A percentile compares a stretch with the other conserved stretches of the same genome.
phyloP scores from a whole-genome alignment of 1,139 yeast genomes.

The Geotrichum phurueaensis region DNA sequence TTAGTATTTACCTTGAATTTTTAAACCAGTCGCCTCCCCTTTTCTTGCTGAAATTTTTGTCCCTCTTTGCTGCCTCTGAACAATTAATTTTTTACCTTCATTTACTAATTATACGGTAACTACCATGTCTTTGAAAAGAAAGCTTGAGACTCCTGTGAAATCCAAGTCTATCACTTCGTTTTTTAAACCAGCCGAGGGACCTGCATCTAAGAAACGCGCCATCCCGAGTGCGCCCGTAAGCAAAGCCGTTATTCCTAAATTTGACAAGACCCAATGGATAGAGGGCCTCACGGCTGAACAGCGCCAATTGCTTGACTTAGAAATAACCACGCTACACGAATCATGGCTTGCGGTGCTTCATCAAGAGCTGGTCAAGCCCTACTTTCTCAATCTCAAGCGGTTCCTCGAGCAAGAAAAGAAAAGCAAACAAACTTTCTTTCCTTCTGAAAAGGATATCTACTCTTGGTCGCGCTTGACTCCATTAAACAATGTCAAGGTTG shows the following conservation, averaged over 20 bases:
- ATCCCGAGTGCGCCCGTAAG: neutral
- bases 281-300: constrained; percentile 49
- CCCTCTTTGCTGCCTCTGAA: neutral
- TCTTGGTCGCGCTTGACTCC: constrained; percentile 93
- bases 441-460: constrained; percentile 71
- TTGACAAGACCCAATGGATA: constrained; percentile 54
- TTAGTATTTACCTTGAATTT: neutral
- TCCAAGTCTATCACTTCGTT: constrained; percentile 14
- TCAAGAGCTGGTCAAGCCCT: constrained; percentile 74
- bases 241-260: constrained; percentile 22
- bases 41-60: neutral
- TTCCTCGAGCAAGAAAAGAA: constrained; percentile 43
- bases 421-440: constrained; percentile 53
- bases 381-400: constrained; percentile 66
- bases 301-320: constrained; percentile 53
- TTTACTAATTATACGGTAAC: neutral
- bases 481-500: constrained; percentile 62
- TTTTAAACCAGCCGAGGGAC: constrained; percentile 11
- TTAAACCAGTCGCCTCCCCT: neutral
- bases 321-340: constrained; percentile 61
- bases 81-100: neutral
- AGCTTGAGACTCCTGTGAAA: constrained; percentile 5
- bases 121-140: constrained; percentile 14
- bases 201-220: constrained; percentile 12
- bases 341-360: constrained; percentile 72